These are phyloP conservation scores for Kluyveromyces nonfermentans DNA, from an alignment of 805 yeast species.

Conservation along the genomic window DNA sequence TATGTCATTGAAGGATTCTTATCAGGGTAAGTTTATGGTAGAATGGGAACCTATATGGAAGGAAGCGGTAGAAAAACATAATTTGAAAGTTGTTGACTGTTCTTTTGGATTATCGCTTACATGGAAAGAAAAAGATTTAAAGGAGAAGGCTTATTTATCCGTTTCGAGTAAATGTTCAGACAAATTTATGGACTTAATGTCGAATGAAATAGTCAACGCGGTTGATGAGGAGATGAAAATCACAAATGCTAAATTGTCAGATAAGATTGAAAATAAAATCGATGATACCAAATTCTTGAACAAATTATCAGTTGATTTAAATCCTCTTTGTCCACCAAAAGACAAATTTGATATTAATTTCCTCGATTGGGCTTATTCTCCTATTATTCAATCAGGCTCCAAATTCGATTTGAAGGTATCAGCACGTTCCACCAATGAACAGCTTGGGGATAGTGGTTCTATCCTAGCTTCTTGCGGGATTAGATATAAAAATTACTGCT, in stretches of 20 bases:
- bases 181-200: slow-evolving; percentile 70
- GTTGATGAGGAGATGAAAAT: slow-evolving; percentile 81
- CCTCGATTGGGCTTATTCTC: slow-evolving; percentile 90
- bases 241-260: slow-evolving; percentile 63
- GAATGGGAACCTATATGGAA: slow-evolving; percentile 57
- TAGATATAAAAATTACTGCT: slow-evolving; percentile 81
- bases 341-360: slow-evolving; percentile 65
- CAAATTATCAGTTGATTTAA: slow-evolving; percentile 39
- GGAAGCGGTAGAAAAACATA: slow-evolving; percentile 32
- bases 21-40: slow-evolving; percentile 72
- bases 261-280: slow-evolving; percentile 68
- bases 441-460: slow-evolving; percentile 62
- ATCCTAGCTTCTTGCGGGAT: slow-evolving; percentile 78
- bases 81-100: slow-evolving; percentile 39
- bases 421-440: slow-evolving; percentile 62
- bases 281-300: slow-evolving; percentile 68
- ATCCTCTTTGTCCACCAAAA: slow-evolving; percentile 31
- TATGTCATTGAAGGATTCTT: slow-evolving; percentile 61
- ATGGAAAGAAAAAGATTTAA: slow-evolving; percentile 70
- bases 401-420: slow-evolving; percentile 76
- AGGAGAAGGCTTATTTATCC: slow-evolving; percentile 55
- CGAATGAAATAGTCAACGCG: slow-evolving; percentile 77
- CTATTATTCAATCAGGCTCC: slow-evolving; percentile 83
- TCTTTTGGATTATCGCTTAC: slow-evolving; percentile 44
- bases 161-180: slow-evolving; percentile 71